phyloP scores from a whole-genome alignment of 257 asterid genomes.

The Scutellaria galericulata region DNA sequence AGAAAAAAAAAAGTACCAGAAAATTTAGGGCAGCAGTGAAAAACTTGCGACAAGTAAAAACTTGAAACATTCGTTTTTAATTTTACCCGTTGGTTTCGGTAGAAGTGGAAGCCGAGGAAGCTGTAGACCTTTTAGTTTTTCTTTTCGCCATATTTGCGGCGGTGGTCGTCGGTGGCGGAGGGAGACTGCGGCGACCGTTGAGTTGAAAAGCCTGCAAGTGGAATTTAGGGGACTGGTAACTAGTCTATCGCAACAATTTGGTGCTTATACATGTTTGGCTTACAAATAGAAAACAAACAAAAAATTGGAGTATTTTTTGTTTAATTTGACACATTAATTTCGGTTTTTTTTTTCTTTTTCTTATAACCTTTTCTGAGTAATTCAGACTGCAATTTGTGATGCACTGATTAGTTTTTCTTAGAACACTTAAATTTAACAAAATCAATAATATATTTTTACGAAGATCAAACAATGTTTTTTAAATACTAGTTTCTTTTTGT shows the following conservation, averaged over 20 bases:
- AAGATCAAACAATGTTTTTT: too few relatives aligned
- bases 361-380: too few relatives aligned
- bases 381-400: neutral
- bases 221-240: constrained; percentile 16
- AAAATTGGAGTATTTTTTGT: neutral
- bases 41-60: constrained; percentile 4
- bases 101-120: constrained; percentile 42
- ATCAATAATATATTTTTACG: too few relatives aligned
- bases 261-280: neutral
- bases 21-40: constrained; percentile 10
- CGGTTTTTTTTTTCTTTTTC: neutral
- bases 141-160: constrained; percentile 46
- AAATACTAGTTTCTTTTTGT: too few relatives aligned
- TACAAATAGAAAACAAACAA: neutral
- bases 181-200: constrained; percentile 1
- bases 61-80: neutral
- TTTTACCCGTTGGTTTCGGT: constrained; percentile 43
- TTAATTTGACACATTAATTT: neutral
- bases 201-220: neutral
- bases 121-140: constrained; percentile 29
- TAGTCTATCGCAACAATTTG: neutral
- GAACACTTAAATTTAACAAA: too few relatives aligned
- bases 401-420: neutral
- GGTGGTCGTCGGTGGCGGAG: constrained; percentile 35
- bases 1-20: neutral